phyloP scores from a whole-genome alignment of 352 stramenopile genomes.

The Phytophthora sp. region DNA sequence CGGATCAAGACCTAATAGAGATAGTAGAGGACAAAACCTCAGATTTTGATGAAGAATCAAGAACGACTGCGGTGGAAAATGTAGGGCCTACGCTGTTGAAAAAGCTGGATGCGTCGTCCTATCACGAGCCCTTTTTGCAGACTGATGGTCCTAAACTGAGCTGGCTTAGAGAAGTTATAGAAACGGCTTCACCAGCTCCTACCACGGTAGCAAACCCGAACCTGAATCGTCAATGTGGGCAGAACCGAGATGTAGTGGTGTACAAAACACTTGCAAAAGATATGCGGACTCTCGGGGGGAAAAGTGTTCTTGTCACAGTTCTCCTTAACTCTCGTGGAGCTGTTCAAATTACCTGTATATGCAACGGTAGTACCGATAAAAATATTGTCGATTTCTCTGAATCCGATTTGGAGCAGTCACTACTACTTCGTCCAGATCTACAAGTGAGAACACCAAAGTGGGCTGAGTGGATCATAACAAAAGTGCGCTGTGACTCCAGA shows the following conservation, averaged over 20 bases:
- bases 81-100: slow-evolving; percentile 5
- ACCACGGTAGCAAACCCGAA: background rate
- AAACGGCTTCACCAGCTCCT: background rate
- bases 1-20: background rate
- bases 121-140: slow-evolving; percentile 32
- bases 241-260: slow-evolving; percentile 11
- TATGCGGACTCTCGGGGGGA: slow-evolving; percentile 17
- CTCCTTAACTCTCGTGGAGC: slow-evolving; percentile 47
- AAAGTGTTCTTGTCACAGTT: slow-evolving; percentile 30
- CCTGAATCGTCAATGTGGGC: background rate
- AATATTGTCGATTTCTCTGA: slow-evolving; percentile 20
- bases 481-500: slow-evolving; percentile 26
- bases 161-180: slow-evolving; percentile 19
- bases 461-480: slow-evolving; percentile 44
- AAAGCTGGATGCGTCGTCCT: slow-evolving; percentile 12
- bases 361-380: slow-evolving; percentile 1
- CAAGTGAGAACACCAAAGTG: slow-evolving; percentile 41
- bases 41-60: background rate
- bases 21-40: background rate
- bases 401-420: slow-evolving; percentile 27
- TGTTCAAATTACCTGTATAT: slow-evolving; percentile 34
- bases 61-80: background rate
- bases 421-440: slow-evolving; percentile 36
- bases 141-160: slow-evolving; percentile 25
- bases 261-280: slow-evolving; percentile 63